Conservation (phyloP, 345 rosid species). For the Lepidium africanum region DNA sequence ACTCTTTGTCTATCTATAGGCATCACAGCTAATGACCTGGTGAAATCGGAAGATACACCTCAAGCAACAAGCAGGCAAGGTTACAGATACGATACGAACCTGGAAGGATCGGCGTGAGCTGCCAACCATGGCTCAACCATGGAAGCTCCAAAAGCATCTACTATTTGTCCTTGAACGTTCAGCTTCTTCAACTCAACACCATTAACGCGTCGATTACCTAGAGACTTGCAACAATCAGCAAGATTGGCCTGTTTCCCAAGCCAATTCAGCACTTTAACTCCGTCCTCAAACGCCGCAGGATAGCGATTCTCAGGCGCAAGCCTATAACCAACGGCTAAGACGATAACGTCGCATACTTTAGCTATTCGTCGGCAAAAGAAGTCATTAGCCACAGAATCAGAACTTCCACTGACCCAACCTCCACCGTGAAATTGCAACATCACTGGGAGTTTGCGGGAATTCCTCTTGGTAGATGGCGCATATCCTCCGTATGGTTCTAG, state of each 20-base stretch:
- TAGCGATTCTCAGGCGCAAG: constrained; percentile 75
- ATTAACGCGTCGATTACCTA: constrained; percentile 29
- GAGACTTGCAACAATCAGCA: constrained; percentile 41
- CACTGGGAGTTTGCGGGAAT: constrained; percentile 55
- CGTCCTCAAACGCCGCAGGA: constrained; percentile 85
- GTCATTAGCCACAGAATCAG: constrained; percentile 57
- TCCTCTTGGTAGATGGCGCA: constrained; percentile 35
- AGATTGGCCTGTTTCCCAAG: constrained; percentile 69
- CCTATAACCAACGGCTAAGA: constrained; percentile 79
- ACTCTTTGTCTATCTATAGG: background rate
- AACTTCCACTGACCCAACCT: constrained; percentile 77
- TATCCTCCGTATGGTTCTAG: constrained; percentile 50
- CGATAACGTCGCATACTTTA: constrained; percentile 67
- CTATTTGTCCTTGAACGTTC: constrained; percentile 30
- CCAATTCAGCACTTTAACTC: constrained; percentile 75
- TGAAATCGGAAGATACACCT: background rate
- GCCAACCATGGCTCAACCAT: constrained; percentile 86
- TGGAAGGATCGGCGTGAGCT: constrained; percentile 65
- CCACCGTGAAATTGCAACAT: constrained; percentile 96
- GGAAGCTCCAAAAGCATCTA: constrained; percentile 72
- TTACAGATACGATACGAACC: constrained; percentile 32
- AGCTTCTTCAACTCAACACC: constrained; percentile 28
- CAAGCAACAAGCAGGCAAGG: background rate
- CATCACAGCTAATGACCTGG: background rate
- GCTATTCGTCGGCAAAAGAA: constrained; percentile 66